Evolutionary conservation across 2,329 filamentous ascomycete species (phyloP).

Genomic region (Aspergillus sp.): DNA sequence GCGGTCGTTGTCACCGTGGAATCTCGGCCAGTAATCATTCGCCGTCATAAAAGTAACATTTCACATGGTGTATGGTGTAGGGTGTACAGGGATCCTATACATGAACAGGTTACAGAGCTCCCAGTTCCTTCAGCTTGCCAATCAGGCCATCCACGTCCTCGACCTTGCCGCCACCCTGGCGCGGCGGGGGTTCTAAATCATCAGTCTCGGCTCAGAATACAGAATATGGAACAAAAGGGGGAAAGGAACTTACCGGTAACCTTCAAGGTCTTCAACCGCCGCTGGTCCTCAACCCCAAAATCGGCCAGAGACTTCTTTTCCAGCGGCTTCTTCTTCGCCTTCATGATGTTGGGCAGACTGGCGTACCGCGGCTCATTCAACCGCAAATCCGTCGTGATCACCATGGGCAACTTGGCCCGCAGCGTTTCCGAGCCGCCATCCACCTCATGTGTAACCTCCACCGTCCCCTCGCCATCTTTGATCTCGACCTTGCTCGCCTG

Average conservation of each 20-base stretch:
- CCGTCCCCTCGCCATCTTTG: constrained; percentile 54
- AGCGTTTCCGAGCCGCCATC: constrained; percentile 93
- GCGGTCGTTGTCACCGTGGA: too few relatives aligned
- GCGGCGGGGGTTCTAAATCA: constrained; percentile 64
- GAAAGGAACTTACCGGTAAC: constrained; percentile 58
- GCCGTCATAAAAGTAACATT: background rate
- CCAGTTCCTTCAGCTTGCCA: constrained; percentile 87
- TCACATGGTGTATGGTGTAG: background rate
- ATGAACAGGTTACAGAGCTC: constrained; percentile 51
- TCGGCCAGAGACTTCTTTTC: constrained; percentile 85
- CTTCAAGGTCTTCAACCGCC: constrained; percentile 80
- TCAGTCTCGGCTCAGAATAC: constrained; percentile 1
- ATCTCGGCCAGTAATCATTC: background rate
- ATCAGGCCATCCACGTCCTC: constrained; percentile 96
- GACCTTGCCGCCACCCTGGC: constrained; percentile 93
- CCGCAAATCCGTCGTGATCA: constrained; percentile 89
- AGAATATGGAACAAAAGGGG: constrained; percentile 3
- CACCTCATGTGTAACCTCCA: constrained; percentile 82
- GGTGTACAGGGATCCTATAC: background rate
- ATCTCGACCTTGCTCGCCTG: constrained; percentile 82
- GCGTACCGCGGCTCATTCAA: constrained; percentile 94
- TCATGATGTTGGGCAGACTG: constrained; percentile 97
- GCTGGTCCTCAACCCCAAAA: constrained; percentile 65
- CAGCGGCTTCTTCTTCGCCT: constrained; percentile 99
- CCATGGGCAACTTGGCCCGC: constrained; percentile 73